These are phyloP conservation scores for Daedalea quercina DNA, from an alignment of 768 basidiomycete genomes.

Conservation along the genomic window DNA sequence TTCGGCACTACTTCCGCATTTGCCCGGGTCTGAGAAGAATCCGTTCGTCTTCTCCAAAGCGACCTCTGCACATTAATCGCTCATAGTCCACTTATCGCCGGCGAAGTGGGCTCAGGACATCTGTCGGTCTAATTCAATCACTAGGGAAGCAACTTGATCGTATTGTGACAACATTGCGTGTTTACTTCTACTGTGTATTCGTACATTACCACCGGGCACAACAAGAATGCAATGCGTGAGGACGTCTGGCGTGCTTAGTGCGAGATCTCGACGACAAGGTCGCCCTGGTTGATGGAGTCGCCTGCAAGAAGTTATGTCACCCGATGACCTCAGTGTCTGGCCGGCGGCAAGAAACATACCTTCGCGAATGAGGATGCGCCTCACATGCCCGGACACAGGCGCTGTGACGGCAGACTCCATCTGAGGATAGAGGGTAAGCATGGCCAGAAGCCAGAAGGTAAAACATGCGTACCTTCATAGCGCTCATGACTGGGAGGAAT, in stretches of 20 bases:
- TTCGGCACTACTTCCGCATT: not conserved
- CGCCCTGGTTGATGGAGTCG: conserved; percentile 93
- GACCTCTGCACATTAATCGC: not conserved
- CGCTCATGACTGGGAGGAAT: conserved; percentile 66
- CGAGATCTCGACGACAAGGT: conserved; percentile 84
- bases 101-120: not conserved
- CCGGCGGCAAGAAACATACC: conserved; percentile 35
- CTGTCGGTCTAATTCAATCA: not conserved
- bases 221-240: conserved; percentile 1
- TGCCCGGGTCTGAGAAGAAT: not conserved
- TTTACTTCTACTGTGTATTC: conserved; percentile 12
- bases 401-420: conserved; percentile 98
- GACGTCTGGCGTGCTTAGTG: conserved; percentile 33
- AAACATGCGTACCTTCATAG: conserved; percentile 78
- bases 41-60: too few species aligned
- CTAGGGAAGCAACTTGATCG: not conserved
- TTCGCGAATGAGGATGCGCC: conserved; percentile 87
- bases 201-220: conserved; percentile 6
- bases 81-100: not conserved
- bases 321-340: not conserved
- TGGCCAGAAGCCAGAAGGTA: conserved; percentile 1
- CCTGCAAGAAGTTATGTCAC: conserved; percentile 33
- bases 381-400: conserved; percentile 94
- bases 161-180: conserved; percentile 5
- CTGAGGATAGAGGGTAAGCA: conserved; percentile 33